Conservation (phyloP, 2,329 filamentous ascomycete genomes). For the Fusarium clavum region DNA sequence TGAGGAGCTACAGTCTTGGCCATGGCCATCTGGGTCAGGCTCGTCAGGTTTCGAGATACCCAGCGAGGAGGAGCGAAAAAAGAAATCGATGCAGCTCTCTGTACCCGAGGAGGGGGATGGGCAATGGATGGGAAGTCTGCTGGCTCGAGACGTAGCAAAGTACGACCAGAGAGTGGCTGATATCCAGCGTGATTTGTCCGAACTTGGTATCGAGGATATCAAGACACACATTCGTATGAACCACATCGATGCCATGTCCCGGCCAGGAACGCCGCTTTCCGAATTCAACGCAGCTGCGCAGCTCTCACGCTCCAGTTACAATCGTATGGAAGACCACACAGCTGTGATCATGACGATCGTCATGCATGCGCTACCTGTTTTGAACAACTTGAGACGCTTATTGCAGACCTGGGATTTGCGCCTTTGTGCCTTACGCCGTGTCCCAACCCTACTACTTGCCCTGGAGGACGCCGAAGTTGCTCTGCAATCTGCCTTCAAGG, state of each 20-base stretch:
- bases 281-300: constrained; percentile 51
- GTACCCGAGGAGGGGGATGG: constrained; percentile 42
- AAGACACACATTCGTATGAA: constrained; percentile 88
- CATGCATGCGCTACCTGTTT: constrained; percentile 84
- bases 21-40: constrained; percentile 64
- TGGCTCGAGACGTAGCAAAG: constrained; percentile 68
- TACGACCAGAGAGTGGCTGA: constrained; percentile 81
- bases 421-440: constrained; percentile 77
- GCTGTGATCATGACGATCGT: constrained; percentile 92
- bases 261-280: constrained; percentile 53
- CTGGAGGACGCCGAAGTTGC: constrained; percentile 75
- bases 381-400: constrained; percentile 79
- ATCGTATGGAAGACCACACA: constrained; percentile 87
- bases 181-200: constrained; percentile 76
- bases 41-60: constrained; percentile 67
- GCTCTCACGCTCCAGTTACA: constrained; percentile 66
- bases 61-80: constrained; percentile 54
- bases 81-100: constrained; percentile 48
- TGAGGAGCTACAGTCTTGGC: constrained; percentile 73
- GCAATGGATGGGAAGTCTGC: constrained; percentile 77
- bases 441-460: constrained; percentile 75
- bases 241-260: constrained; percentile 71
- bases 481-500: constrained; percentile 74
- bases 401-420: constrained; percentile 83
- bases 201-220: constrained; percentile 83